Conservation (phyloP, 257 asterid species). For the Nicotiana sylvestris region DNA sequence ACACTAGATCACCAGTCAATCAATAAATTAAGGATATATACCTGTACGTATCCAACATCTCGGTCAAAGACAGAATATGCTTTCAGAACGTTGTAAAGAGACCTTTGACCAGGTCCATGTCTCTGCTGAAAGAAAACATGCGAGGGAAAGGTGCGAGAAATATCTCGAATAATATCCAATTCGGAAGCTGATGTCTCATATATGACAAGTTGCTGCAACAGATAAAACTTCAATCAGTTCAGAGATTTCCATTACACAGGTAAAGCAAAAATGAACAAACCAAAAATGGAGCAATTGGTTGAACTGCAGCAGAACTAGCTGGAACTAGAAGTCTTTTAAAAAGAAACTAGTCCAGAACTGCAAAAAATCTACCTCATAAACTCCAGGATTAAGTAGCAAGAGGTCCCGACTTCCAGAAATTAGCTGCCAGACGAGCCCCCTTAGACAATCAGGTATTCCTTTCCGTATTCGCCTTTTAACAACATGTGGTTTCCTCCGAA, state of each 20-base stretch:
- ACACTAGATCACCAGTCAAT: constrained; percentile 12
- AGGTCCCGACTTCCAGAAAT: constrained; percentile 99
- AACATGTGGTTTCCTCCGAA: constrained; percentile 88
- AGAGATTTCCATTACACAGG: background rate
- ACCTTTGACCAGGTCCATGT: constrained; percentile 99
- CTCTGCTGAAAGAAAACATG: constrained; percentile 99
- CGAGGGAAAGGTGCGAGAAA: constrained; percentile 98
- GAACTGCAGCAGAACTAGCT: background rate
- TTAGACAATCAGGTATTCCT: constrained; percentile 97
- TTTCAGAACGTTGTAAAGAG: constrained; percentile 93
- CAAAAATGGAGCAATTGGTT: constrained; percentile 1
- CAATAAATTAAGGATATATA: constrained; percentile 20
- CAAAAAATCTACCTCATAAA: constrained; percentile 65
- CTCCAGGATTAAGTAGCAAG: constrained; percentile 96
- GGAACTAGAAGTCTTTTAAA: too few species aligned
- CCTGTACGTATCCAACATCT: constrained; percentile 99
- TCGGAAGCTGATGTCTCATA: constrained; percentile 99
- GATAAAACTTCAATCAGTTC: constrained; percentile 15
- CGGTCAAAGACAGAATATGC: constrained; percentile 95
- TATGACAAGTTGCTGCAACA: constrained; percentile 91
- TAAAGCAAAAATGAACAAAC: background rate
- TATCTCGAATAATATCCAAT: constrained; percentile 93
- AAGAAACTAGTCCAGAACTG: too few species aligned
- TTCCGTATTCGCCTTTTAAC: constrained; percentile 93
- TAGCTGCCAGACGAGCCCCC: constrained; percentile 98